Evolutionary conservation across 441 rosid species (phyloP), one percentile per base, ranked within the genome.

Genomic region (Populus hybrid): DNA sequence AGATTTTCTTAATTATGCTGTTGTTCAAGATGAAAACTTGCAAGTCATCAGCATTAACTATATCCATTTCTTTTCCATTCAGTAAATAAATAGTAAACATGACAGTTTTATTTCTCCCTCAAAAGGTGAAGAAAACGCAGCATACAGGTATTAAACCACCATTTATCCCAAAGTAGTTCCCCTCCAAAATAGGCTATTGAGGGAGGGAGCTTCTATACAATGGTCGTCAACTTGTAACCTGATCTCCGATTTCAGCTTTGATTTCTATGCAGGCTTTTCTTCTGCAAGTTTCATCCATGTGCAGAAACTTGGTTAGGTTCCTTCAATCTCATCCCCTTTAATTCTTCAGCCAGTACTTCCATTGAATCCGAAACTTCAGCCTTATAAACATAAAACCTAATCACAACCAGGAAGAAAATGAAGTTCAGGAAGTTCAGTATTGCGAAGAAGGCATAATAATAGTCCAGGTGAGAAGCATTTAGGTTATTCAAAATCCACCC

Each of bases 401-500:
- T 79, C 69, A 90, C 89, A 4, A 82, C 69, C 84, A 96, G 78
- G 90, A 94, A 96, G 85, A 91, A 86, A 6, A 86, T 18, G 32
- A 96, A 85, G 85, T 96, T 94, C 36, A 93, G 30, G 24, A 86
- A 67, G 83, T 89, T 90, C 26, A 94, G 87, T 14, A 88, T 70
- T 0, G 93, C 92, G 1, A 94, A 90, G 82, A 96, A 93, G 4
- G 91, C 85, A 46, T 93, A 94, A 74, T 93, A 93, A 80, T 94
- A 85, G 78, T 96, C 97, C n/a, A 94, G 74, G 77, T 91, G 95
- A 38, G 98, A 94, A 42, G 86, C 93, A 35, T 92, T 96, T 16
- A 94, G 88, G 85, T 96, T 96, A 72, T 96, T 89, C 80, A 85
- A 73, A 77, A 94, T 96, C 98, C 99, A 94, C 42, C 93, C 90